phyloP scores from a whole-genome alignment of 202 grass and related monocot genomes.

The Cymbopogon flexuosus region DNA sequence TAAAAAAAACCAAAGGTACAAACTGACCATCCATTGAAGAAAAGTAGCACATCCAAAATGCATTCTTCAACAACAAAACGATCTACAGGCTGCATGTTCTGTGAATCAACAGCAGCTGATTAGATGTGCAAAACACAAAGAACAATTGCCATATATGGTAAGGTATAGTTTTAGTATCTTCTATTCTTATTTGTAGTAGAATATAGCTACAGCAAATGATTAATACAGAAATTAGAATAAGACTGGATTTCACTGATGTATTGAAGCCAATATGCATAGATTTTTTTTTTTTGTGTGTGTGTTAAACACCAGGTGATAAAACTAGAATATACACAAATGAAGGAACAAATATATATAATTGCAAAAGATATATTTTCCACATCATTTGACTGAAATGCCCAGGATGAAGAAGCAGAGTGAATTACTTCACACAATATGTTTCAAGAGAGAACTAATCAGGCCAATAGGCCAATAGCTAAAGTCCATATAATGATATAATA shows the following conservation, averaged over 20 bases:
- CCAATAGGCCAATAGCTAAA: neutral
- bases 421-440: neutral
- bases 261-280: neutral
- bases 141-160: neutral
- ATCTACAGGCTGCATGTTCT: constrained; percentile 92
- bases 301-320: neutral
- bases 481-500: neutral
- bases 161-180: constrained; percentile 1
- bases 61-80: constrained; percentile 97
- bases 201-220: neutral
- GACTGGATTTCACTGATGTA: neutral
- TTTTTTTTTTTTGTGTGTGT: neutral
- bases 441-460: neutral
- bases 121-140: constrained; percentile 16
- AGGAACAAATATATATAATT: neutral
- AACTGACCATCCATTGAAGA: constrained; percentile 99
- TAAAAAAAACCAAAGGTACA: neutral
- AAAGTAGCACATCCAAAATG: constrained; percentile 95
- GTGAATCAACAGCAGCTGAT: constrained; percentile 42
- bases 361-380: neutral
- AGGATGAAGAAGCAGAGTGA: neutral
- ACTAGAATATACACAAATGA: neutral
- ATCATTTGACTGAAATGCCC: neutral
- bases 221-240: neutral
- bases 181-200: neutral